A percentile compares a stretch with the other conserved stretches of the same genome.
These are phyloP conservation scores for Diplotaxis tenuifolia DNA, from an alignment of 345 rosid genomes.

Conservation along the genomic window DNA sequence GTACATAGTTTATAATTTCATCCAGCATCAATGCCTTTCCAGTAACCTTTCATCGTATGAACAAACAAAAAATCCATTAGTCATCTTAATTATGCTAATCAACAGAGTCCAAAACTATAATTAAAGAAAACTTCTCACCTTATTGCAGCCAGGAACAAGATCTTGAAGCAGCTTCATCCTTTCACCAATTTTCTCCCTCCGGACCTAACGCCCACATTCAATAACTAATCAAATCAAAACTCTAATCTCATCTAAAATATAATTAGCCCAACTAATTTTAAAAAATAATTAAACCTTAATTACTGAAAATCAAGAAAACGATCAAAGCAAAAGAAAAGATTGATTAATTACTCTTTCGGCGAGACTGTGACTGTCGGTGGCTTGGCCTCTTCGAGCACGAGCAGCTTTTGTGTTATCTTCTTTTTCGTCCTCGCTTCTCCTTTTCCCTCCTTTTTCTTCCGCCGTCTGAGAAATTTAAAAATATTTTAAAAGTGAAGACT, in stretches of 20 bases:
- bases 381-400: conserved; percentile 93
- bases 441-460: conserved; percentile 38
- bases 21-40: conserved; percentile 89
- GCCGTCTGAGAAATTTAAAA: conserved; percentile 22
- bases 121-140: conserved; percentile 42
- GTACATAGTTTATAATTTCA: conserved; percentile 87
- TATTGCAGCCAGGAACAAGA: conserved; percentile 96
- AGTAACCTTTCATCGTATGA: conserved; percentile 53
- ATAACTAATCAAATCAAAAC: neutral
- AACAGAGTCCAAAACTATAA: neutral
- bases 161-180: conserved; percentile 94
- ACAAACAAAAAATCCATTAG: conserved; percentile 2
- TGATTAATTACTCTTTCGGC: conserved; percentile 76
- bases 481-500: neutral
- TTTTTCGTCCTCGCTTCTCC: conserved; percentile 19
- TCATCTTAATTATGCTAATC: conserved; percentile 12
- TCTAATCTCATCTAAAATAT: neutral
- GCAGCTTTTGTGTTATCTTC: conserved; percentile 45
- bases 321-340: neutral
- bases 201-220: conserved; percentile 43
- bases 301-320: neutral
- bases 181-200: conserved; percentile 93
- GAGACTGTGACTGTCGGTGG: conserved; percentile 93
- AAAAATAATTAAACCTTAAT: neutral
- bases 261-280: neutral